These are phyloP conservation scores for Aspergillus aculeatinus DNA, from an alignment of 2,329 filamentous ascomycete species.

Conservation along the genomic window DNA sequence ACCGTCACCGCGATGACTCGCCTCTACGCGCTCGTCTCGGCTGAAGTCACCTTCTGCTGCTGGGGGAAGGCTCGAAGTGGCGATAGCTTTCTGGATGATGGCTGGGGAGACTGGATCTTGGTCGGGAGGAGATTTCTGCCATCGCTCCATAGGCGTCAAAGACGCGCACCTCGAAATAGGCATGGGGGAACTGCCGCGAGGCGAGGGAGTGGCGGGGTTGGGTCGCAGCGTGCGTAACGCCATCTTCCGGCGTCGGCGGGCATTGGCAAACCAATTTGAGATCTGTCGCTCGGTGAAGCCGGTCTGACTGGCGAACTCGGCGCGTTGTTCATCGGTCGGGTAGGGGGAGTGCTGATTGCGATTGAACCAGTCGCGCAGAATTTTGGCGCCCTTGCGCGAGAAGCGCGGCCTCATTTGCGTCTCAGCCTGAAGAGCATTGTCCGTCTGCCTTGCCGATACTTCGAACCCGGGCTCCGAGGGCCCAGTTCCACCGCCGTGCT, in stretches of 20 bases:
- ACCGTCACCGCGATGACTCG: constrained; percentile 19
- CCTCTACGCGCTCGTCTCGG: not conserved
- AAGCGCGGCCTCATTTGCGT: not conserved
- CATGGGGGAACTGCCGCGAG: constrained; percentile 47
- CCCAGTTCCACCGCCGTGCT: constrained; percentile 22
- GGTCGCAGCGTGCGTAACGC: constrained; percentile 24
- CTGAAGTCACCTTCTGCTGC: not conserved
- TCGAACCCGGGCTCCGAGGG: not conserved
- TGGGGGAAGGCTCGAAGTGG: constrained; percentile 6
- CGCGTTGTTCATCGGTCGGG: constrained; percentile 50
- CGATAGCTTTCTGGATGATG: constrained; percentile 41
- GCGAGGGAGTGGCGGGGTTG: constrained; percentile 23
- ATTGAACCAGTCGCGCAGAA: constrained; percentile 50
- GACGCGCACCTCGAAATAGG: constrained; percentile 33
- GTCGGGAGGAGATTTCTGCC: constrained; percentile 47
- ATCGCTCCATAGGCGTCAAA: constrained; percentile 51
- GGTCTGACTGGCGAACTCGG: constrained; percentile 41
- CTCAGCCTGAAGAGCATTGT: not conserved
- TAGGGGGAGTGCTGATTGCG: constrained; percentile 50
- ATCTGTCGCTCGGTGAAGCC: constrained; percentile 50
- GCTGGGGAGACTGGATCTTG: constrained; percentile 45
- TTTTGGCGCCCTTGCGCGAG: constrained; percentile 43
- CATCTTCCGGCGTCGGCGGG: constrained; percentile 49
- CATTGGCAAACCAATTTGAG: constrained; percentile 54
- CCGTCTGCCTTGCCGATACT: not conserved